Conservation (phyloP, 495 filamentous ascomycete genomes). For the Xylaria palmicola region DNA sequence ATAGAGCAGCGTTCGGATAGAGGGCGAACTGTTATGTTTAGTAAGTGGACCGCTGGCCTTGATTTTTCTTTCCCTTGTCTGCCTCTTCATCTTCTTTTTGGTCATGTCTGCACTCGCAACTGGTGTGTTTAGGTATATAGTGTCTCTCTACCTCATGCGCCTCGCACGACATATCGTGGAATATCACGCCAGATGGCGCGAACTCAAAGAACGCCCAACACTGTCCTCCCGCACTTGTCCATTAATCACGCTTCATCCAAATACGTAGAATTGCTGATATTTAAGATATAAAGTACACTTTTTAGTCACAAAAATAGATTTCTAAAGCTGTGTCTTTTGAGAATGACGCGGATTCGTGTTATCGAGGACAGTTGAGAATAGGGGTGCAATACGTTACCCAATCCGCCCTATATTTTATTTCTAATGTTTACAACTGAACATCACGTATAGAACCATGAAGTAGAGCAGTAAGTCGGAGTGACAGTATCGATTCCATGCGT, state of each 20-base stretch:
- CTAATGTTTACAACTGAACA: too few species aligned
- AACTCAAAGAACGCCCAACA: background rate
- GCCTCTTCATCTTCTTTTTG: background rate
- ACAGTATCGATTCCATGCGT: too few species aligned
- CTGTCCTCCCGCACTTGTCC: background rate
- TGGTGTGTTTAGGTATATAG: background rate
- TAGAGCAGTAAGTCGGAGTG: too few species aligned
- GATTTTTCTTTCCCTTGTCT: background rate
- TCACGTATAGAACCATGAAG: too few species aligned
- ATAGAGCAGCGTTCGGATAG: background rate
- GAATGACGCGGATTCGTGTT: too few species aligned
- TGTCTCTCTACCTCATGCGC: background rate
- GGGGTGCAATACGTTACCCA: too few species aligned
- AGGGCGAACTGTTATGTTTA: background rate
- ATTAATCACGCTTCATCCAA: background rate
- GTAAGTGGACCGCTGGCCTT: background rate
- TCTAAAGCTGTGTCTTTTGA: too few species aligned
- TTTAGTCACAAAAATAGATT: too few species aligned
- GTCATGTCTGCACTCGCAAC: background rate
- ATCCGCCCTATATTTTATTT: too few species aligned
- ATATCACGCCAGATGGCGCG: conserved; percentile 3
- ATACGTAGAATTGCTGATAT: too few species aligned
- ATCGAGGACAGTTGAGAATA: too few species aligned
- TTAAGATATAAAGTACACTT: too few species aligned
- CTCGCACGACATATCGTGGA: conserved; percentile 1